Conservation (phyloP, 306 rosid genomes). For the Sicyos edulis region DNA sequence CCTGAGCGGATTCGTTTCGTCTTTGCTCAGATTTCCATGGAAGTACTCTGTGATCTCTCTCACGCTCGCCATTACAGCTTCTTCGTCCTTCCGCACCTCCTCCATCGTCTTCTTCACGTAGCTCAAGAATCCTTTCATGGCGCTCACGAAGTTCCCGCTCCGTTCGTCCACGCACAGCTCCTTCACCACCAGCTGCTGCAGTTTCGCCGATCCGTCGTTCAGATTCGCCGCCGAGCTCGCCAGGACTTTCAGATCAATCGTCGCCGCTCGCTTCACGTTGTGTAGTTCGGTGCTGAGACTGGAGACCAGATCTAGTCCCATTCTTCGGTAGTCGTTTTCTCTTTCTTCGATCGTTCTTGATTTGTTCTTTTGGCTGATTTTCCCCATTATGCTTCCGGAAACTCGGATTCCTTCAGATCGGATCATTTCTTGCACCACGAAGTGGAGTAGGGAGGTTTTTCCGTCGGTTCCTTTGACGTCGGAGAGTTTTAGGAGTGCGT, state of each 20-base stretch:
- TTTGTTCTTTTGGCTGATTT: constrained; percentile 56
- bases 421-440: constrained; percentile 83
- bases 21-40: constrained; percentile 83
- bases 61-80: constrained; percentile 51
- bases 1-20: constrained; percentile 66
- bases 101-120: constrained; percentile 47
- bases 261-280: constrained; percentile 82
- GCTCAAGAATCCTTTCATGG: constrained; percentile 42
- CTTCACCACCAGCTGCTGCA: constrained; percentile 34
- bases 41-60: constrained; percentile 82
- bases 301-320: constrained; percentile 85
- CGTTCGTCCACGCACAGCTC: constrained; percentile 39
- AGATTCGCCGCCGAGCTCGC: constrained; percentile 62
- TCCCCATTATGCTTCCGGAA: constrained; percentile 92
- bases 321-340: constrained; percentile 71
- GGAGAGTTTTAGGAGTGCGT: constrained; percentile 80
- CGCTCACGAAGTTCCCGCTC: constrained; percentile 33
- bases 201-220: constrained; percentile 45
- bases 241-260: constrained; percentile 75
- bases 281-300: constrained; percentile 77
- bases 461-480: constrained; percentile 95
- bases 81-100: constrained; percentile 64
- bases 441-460: constrained; percentile 80
- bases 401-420: constrained; percentile 75
- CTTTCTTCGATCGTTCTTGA: constrained; percentile 55